Base-by-base conservation (phyloP, 179 eudicot genomes). In the Spergularia azorica region DNA sequence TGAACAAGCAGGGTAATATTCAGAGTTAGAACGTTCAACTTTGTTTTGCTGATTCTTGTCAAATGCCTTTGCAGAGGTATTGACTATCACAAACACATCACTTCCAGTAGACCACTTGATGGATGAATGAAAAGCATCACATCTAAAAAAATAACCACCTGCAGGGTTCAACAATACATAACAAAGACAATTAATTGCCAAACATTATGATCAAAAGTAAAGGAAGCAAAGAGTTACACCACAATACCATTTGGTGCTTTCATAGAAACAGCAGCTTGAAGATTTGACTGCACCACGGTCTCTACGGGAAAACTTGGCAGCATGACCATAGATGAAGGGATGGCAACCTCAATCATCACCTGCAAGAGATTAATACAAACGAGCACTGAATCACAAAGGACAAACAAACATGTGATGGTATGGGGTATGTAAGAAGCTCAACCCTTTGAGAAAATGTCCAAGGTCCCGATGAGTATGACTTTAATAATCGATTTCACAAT, bases 231-330 rank as follows among this genome's bases (percentile, higher is more conserved):
- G 52, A 20, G n/a, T 67, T 51, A 64, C 60, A 55, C 4, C 43
- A 46, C 36, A 61, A 62, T 82, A 90, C 98, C 97, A 85, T 81
- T 84, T 56, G 88, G 78, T 81, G 94, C 77, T 87, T 86, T 86
- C 91, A 94, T 80, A 73, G 98, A 84, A 61, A 92, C 92, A 75
- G 94, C 88, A 84, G 96, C 96, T 74, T 81, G 88, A 81, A 94
- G 88, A 78, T 87, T 77, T 59, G 97, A 92, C 57, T 94, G 96
- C 61, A 92, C 93, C 76, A 86, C 90, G 52, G 90, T 82, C 88
- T 94, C 98, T 54, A 89, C 92, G 20, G 96, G 94, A 80, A 89
- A 92, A 78, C 85, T 71, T 57, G 90, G 97, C 82, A 94, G 80
- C 88, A 94, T 87, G 71, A 81, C 85, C 90, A 94, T 79, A 70